Evolutionary conservation across 2,329 filamentous ascomycete genomes (phyloP).

Genomic region (Xenoacremonium recifei): DNA sequence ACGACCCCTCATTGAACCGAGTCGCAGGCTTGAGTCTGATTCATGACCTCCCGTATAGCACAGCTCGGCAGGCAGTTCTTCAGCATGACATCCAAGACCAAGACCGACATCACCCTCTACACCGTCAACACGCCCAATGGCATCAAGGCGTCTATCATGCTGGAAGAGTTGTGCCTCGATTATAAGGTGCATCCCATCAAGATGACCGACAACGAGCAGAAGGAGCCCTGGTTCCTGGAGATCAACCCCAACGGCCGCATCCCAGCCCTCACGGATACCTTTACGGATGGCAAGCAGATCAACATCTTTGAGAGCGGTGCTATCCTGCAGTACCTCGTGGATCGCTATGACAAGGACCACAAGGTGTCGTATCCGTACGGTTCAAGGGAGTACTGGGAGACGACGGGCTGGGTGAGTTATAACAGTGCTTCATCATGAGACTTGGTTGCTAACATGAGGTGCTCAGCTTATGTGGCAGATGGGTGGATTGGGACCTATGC

Average conservation of each 20-base stretch:
- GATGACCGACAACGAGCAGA: slow-evolving; percentile 75
- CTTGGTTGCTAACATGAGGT: background rate
- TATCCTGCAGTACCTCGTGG: slow-evolving; percentile 81
- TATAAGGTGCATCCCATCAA: slow-evolving; percentile 72
- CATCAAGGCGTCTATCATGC: slow-evolving; percentile 81
- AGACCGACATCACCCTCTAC: slow-evolving; percentile 73
- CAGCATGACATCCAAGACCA: slow-evolving; percentile 31
- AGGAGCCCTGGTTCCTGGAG: slow-evolving; percentile 81
- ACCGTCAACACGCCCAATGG: slow-evolving; percentile 84
- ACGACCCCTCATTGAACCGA: no score
- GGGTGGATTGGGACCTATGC: slow-evolving; percentile 79
- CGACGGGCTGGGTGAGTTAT: slow-evolving; percentile 67
- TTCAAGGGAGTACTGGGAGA: slow-evolving; percentile 73
- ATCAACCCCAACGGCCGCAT: slow-evolving; percentile 95
- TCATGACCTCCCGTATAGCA: slow-evolving; percentile 26
- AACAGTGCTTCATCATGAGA: background rate
- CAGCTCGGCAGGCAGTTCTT: slow-evolving; percentile 25
- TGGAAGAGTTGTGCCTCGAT: slow-evolving; percentile 82
- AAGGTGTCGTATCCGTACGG: slow-evolving; percentile 78
- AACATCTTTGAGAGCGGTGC: slow-evolving; percentile 79
- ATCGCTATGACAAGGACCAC: slow-evolving; percentile 77
- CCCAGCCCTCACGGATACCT: slow-evolving; percentile 79
- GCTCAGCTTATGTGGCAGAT: slow-evolving; percentile 68
- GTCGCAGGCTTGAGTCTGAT: no score
- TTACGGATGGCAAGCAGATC: slow-evolving; percentile 70